A percentile compares a stretch with the other conserved stretches of the same genome.
These are phyloP conservation scores for Phytopythium mirpurense DNA, from an alignment of 352 stramenopile genomes.

Conservation along the genomic window DNA sequence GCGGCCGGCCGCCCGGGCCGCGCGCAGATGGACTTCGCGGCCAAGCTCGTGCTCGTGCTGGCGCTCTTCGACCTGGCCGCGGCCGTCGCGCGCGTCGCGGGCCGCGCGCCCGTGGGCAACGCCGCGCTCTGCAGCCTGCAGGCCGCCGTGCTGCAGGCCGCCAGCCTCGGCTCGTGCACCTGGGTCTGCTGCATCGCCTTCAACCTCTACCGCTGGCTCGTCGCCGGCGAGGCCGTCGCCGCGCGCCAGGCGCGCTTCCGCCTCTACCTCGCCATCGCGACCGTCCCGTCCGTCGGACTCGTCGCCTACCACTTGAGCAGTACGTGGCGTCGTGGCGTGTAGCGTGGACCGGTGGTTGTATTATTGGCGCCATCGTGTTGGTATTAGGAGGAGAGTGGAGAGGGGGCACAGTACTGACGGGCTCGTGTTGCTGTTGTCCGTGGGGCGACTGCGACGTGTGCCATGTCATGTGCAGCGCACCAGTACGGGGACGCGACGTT, in stretches of 20 bases:
- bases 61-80: constrained; percentile 63
- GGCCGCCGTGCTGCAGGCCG: constrained; percentile 47
- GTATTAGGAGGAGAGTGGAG: too few relatives aligned
- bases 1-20: constrained; percentile 14
- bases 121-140: constrained; percentile 45
- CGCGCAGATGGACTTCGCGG: constrained; percentile 54
- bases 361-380: too few relatives aligned
- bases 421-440: background rate
- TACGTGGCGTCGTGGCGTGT: constrained; percentile 13
- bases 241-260: constrained; percentile 52
- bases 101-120: constrained; percentile 38
- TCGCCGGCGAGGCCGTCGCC: constrained; percentile 60
- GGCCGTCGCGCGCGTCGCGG: constrained; percentile 47
- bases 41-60: constrained; percentile 63
- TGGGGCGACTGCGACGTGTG: background rate
- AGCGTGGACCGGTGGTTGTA: background rate
- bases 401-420: background rate
- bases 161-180: constrained; percentile 49
- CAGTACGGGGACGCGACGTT: constrained; percentile 77
- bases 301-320: constrained; percentile 54
- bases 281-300: constrained; percentile 43
- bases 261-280: constrained; percentile 45
- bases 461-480: constrained; percentile 31
- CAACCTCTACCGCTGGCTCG: constrained; percentile 81
- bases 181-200: constrained; percentile 80